phyloP scores from a whole-genome alignment of 2,329 filamentous ascomycete species.

The Periglandula ipomoeae region DNA sequence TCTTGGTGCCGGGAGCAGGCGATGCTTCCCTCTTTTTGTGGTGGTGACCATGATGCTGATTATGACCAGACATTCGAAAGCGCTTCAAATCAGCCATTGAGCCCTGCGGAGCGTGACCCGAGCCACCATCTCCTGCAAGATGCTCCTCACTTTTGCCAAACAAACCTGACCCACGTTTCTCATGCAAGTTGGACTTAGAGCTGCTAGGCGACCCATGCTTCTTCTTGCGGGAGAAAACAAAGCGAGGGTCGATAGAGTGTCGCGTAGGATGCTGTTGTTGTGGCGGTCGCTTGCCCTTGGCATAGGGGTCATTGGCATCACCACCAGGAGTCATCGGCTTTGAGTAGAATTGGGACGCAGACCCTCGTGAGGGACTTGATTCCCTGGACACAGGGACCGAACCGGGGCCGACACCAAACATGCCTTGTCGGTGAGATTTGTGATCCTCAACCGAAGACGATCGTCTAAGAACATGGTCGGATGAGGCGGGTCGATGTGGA shows the following conservation, averaged over 20 bases:
- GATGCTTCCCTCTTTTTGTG: slow-evolving; percentile 62
- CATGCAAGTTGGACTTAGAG: slow-evolving; percentile 42
- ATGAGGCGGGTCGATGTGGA: slow-evolving; percentile 33
- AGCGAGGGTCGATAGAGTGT: slow-evolving; percentile 63
- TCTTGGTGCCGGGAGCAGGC: slow-evolving; percentile 46
- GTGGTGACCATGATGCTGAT: slow-evolving; percentile 54
- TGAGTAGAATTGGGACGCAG: slow-evolving; percentile 56
- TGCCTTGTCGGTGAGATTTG: slow-evolving; percentile 40
- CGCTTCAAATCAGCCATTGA: slow-evolving; percentile 94
- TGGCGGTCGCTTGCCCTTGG: slow-evolving; percentile 68
- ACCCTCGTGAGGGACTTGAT: slow-evolving; percentile 53
- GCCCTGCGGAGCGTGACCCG: slow-evolving; percentile 40
- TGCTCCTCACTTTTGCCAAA: slow-evolving; percentile 27
- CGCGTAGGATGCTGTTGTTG: slow-evolving; percentile 56
- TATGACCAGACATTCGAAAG: slow-evolving; percentile 70
- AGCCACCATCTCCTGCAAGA: slow-evolving; percentile 16
- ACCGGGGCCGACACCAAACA: slow-evolving; percentile 43
- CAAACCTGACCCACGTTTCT: slow-evolving; percentile 43
- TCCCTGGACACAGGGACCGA: slow-evolving; percentile 52
- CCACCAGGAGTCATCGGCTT: slow-evolving; percentile 71
- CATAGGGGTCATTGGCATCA: slow-evolving; percentile 77
- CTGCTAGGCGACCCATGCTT: slow-evolving; percentile 48
- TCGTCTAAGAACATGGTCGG: slow-evolving; percentile 31
- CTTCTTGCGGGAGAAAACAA: slow-evolving; percentile 74
- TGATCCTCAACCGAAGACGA: slow-evolving; percentile 31